A percentile compares a stretch with the other conserved stretches of the same genome.
Evolutionary conservation across 1,284 basidiomycete species (phyloP).

Genomic region (Trichosporon coremiiforme): DNA sequence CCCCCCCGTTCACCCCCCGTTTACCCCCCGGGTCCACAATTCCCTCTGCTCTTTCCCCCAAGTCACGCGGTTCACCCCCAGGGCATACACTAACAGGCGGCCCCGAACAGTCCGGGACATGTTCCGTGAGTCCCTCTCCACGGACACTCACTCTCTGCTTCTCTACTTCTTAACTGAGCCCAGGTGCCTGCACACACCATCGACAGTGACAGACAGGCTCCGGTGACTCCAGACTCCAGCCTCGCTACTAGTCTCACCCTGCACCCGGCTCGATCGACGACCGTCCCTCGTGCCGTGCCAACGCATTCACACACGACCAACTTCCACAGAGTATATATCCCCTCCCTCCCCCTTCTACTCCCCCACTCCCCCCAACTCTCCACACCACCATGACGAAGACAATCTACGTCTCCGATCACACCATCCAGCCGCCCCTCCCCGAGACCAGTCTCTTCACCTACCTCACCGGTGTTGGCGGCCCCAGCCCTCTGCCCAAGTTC

Average conservation of each 20-base stretch:
- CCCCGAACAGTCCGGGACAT: background rate
- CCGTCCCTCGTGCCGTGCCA: background rate
- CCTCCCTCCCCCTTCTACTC: background rate
- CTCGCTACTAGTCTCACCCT: too few relatives aligned
- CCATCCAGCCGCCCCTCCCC: constrained; percentile 24
- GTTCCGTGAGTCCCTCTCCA: constrained; percentile 1
- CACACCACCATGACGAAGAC: constrained; percentile 1
- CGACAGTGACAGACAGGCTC: constrained; percentile 2
- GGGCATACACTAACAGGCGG: background rate
- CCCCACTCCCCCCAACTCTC: background rate
- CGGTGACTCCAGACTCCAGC: background rate
- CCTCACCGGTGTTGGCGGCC: constrained; percentile 20
- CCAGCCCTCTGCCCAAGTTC: constrained; percentile 40
- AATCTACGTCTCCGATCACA: constrained; percentile 27
- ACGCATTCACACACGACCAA: background rate
- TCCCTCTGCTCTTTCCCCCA: background rate
- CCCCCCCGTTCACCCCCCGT: too few relatives aligned
- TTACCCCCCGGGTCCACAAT: too few relatives aligned
- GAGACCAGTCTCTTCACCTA: constrained; percentile 25
- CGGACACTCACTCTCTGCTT: background rate
- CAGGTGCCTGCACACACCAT: background rate
- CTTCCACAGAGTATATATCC: background rate
- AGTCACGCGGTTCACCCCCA: background rate
- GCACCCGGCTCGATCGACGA: too few relatives aligned
- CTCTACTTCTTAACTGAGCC: constrained; percentile 2